Percentiles rank a stretch among this genome's conserved stretches.
These are phyloP conservation scores for Penicillium sp. DNA, from an alignment of 2,329 filamentous ascomycete genomes.

Conservation along the genomic window DNA sequence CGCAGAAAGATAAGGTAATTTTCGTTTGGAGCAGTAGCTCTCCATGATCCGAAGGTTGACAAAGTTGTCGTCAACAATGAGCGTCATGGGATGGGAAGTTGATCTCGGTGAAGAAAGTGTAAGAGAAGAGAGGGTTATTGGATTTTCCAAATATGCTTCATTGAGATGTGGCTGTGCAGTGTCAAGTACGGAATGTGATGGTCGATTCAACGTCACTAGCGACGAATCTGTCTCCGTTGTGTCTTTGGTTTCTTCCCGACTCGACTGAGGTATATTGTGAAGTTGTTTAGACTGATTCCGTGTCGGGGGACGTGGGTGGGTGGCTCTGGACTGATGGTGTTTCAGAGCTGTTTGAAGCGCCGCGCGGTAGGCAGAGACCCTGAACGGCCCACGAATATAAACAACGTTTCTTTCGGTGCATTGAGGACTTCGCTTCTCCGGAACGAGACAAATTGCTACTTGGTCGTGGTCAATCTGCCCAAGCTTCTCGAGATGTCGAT, in stretches of 20 bases:
- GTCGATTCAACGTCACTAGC: neutral
- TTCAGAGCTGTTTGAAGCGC: conserved; percentile 1
- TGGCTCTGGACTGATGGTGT: neutral
- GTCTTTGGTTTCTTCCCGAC: neutral
- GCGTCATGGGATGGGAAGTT: neutral
- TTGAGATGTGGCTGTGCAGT: neutral
- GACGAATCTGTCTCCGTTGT: no score
- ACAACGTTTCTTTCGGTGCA: neutral
- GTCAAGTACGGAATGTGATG: neutral
- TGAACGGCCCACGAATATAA: conserved; percentile 4
- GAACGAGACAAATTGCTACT: conserved; percentile 8
- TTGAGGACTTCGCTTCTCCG: neutral
- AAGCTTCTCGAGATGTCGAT: neutral
- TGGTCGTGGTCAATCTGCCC: neutral
- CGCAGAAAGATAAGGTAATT: conserved; percentile 5
- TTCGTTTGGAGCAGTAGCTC: conserved; percentile 18
- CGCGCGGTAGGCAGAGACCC: neutral
- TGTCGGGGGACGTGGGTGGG: neutral
- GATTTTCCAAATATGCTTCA: neutral
- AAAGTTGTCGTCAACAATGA: conserved; percentile 17
- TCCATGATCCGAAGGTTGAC: conserved; percentile 19
- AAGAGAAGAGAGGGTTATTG: neutral
- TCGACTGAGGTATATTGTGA: neutral
- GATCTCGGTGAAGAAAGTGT: neutral
- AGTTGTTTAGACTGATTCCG: neutral